Conservation (phyloP, 345 rosid genomes). For the Hibiscus mutabilis region DNA sequence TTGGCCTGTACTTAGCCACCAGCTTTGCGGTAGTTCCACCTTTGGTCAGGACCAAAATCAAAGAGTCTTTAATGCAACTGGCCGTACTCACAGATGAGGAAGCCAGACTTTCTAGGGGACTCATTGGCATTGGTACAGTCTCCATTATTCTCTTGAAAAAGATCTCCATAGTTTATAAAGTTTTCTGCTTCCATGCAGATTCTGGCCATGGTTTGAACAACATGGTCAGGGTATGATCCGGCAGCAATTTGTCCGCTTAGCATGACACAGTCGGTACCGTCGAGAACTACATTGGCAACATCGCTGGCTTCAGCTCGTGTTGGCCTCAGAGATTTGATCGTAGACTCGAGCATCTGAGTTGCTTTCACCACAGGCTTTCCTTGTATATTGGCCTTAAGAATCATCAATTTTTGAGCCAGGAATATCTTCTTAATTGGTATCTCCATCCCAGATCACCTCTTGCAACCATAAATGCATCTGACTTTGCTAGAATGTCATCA, state of each 20-base stretch:
- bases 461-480: slow-evolving; percentile 81
- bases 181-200: slow-evolving; percentile 63
- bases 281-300: slow-evolving; percentile 73
- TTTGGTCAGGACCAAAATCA: slow-evolving; percentile 52
- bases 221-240: slow-evolving; percentile 54
- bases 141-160: slow-evolving; percentile 40
- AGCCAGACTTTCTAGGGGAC: slow-evolving; percentile 51
- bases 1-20: slow-evolving; percentile 56
- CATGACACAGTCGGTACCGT: slow-evolving; percentile 74
- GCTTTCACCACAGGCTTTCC: slow-evolving; percentile 62
- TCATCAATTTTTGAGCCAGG: slow-evolving; percentile 67
- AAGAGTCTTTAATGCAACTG: slow-evolving; percentile 28
- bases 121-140: slow-evolving; percentile 44
- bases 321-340: slow-evolving; percentile 64
- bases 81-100: slow-evolving; percentile 55
- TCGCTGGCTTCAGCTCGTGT: slow-evolving; percentile 77
- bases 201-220: slow-evolving; percentile 56
- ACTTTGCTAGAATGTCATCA: slow-evolving; percentile 46
- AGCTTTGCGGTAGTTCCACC: slow-evolving; percentile 54
- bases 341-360: slow-evolving; percentile 63
- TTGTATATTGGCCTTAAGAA: slow-evolving; percentile 45
- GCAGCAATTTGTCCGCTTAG: slow-evolving; percentile 74
- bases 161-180: slow-evolving; percentile 36
- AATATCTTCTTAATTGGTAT: slow-evolving; percentile 69
- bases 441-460: slow-evolving; percentile 76